These are phyloP conservation scores for Teunomyces panamensis DNA, from an alignment of 805 yeast species.

Conservation along the genomic window DNA sequence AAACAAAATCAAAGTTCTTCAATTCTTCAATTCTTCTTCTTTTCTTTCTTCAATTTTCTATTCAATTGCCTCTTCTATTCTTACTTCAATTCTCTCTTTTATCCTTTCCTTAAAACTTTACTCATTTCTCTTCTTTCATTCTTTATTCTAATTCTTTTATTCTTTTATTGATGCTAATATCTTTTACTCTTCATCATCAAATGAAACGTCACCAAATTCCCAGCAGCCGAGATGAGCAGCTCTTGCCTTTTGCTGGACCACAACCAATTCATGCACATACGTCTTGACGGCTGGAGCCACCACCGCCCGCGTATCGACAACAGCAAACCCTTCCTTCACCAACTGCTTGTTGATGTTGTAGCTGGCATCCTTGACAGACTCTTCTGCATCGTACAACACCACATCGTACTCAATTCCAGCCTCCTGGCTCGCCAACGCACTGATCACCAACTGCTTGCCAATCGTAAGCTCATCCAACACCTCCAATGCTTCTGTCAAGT, in stretches of 20 bases:
- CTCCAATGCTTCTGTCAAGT: conserved; percentile 51
- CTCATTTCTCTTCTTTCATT: no score
- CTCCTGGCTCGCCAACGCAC: conserved; percentile 42
- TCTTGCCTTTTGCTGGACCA: conserved; percentile 50
- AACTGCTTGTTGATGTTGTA: conserved; percentile 61
- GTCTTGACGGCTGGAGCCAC: conserved; percentile 29
- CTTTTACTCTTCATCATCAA: conserved; percentile 41
- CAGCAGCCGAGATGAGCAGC: conserved; percentile 59
- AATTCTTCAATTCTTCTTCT: no score
- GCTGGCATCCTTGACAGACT: conserved; percentile 50
- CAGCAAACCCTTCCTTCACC: conserved; percentile 58
- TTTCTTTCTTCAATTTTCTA: no score
- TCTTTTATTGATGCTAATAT: background rate
- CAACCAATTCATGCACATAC: conserved; percentile 32
- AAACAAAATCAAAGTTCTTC: no score
- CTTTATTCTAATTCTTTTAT: no score
- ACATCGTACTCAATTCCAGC: conserved; percentile 47
- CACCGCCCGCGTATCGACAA: conserved; percentile 41
- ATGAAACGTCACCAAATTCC: conserved; percentile 72
- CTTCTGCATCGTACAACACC: conserved; percentile 54
- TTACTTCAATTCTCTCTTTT: no score
- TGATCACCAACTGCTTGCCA: conserved; percentile 54
- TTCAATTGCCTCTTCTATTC: no score
- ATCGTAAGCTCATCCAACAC: conserved; percentile 51
- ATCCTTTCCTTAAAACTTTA: no score